phyloP scores from a whole-genome alignment of 805 yeast species.

The Helenozyma baotianmanensis region DNA sequence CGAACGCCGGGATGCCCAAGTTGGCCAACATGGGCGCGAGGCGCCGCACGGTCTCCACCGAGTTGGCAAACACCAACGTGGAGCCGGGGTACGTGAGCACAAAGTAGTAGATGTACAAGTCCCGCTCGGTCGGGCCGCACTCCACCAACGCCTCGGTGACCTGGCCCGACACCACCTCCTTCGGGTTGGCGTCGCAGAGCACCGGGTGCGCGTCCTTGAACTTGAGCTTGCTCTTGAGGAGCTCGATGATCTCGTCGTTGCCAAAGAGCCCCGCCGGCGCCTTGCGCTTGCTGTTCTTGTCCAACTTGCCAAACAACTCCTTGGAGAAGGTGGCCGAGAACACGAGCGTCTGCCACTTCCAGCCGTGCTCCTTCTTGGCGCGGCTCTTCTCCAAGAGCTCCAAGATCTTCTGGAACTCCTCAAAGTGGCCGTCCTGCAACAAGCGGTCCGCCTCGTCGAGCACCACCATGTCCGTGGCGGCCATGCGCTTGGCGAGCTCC shows the following conservation, averaged over 20 bases:
- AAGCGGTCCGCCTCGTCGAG: constrained; percentile 96
- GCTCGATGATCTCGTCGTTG: constrained; percentile 56
- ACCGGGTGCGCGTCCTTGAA: constrained; percentile 65
- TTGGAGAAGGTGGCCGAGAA: constrained; percentile 91
- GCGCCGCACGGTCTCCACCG: constrained; percentile 92
- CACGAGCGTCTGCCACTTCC: constrained; percentile 80
- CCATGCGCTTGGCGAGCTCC: constrained; percentile 36
- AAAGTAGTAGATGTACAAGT: constrained; percentile 84
- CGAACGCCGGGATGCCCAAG: constrained; percentile 63
- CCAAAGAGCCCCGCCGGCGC: constrained; percentile 28
- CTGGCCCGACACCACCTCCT: constrained; percentile 66
- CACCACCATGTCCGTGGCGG: constrained; percentile 51
- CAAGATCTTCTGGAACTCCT: constrained; percentile 79
- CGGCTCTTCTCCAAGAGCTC: constrained; percentile 55
- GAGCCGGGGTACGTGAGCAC: constrained; percentile 81
- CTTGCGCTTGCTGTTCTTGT: constrained; percentile 26
- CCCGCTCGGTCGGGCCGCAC: constrained; percentile 87
- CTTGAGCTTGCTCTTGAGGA: constrained; percentile 64
- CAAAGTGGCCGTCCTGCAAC: constrained; percentile 93
- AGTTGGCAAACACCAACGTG: constrained; percentile 86
- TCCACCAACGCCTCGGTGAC: constrained; percentile 85
- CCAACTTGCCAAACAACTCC: constrained; percentile 75
- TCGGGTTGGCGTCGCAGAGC: constrained; percentile 83
- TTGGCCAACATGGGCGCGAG: constrained; percentile 70
- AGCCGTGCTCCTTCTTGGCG: constrained; percentile 31